Percentiles rank a stretch among this genome's conserved stretches.
phyloP scores from a whole-genome alignment of 176 grass and related monocot species.

The Zoysia pacifica region DNA sequence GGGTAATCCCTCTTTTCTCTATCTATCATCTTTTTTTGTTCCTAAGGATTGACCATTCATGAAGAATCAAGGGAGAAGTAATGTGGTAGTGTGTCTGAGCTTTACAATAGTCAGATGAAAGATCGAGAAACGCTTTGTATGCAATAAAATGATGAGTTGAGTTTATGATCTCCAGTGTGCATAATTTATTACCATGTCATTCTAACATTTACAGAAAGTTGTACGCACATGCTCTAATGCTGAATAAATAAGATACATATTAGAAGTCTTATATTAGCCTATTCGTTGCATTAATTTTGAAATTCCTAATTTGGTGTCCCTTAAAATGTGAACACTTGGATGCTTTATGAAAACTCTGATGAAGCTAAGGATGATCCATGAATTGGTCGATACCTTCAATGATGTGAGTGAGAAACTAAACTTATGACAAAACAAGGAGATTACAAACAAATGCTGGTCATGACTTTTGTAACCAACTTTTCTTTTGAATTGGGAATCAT shows the following conservation, averaged over 20 bases:
- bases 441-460: neutral
- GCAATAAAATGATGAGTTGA: neutral
- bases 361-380: constrained; percentile 1
- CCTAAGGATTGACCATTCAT: neutral
- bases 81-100: neutral
- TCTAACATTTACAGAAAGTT: constrained; percentile 28
- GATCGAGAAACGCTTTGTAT: constrained; percentile 10
- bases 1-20: constrained; percentile 37
- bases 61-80: constrained; percentile 6
- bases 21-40: neutral
- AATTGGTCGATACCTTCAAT: neutral
- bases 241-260: constrained; percentile 6
- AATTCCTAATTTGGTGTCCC: constrained; percentile 15
- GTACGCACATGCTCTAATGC: constrained; percentile 22
- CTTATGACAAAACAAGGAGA: constrained; percentile 16
- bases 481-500: constrained; percentile 21
- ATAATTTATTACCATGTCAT: constrained; percentile 3
- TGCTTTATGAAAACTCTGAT: constrained; percentile 5
- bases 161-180: neutral
- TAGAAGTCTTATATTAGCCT: constrained; percentile 3
- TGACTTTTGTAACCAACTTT: constrained; percentile 5
- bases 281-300: constrained; percentile 28
- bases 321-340: constrained; percentile 22
- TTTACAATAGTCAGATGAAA: constrained; percentile 18
- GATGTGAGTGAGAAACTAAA: neutral